These are phyloP conservation scores for Strigomonas galati DNA, from an alignment of 208 protist species.

Conservation along the genomic window DNA sequence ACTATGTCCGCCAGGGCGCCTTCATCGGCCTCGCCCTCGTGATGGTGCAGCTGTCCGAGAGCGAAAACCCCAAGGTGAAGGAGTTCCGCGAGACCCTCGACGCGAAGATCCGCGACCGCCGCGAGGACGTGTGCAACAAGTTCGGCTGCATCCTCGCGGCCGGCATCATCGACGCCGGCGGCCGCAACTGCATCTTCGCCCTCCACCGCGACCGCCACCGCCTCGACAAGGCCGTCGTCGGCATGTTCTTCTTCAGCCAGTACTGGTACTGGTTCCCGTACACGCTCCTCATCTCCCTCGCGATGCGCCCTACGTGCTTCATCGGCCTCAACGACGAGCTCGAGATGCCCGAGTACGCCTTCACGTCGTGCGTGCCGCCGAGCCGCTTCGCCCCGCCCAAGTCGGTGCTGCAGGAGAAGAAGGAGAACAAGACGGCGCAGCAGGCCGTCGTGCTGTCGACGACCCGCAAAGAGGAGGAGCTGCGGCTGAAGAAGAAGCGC, in stretches of 20 bases:
- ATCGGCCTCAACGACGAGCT: slow-evolving; percentile 98
- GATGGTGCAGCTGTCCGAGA: slow-evolving; percentile 93
- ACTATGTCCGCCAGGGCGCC: slow-evolving; percentile 98
- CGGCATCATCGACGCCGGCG: slow-evolving; percentile 98
- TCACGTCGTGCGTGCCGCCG: slow-evolving; percentile 90
- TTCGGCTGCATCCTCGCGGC: slow-evolving; percentile 97
- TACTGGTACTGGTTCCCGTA: slow-evolving; percentile 99
- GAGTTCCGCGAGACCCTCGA: slow-evolving; percentile 78
- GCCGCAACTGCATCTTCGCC: slow-evolving; percentile 96
- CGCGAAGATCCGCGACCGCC: slow-evolving; percentile 85
- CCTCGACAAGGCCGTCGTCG: slow-evolving; percentile 94
- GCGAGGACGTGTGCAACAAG: slow-evolving; percentile 95
- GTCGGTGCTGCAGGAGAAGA: slow-evolving; percentile 85
- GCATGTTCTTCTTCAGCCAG: slow-evolving; percentile 98
- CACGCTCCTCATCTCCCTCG: slow-evolving; percentile 95
- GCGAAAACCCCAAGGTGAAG: slow-evolving; percentile 86
- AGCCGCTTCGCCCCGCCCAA: slow-evolving; percentile 92
- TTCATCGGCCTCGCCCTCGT: slow-evolving; percentile 96
- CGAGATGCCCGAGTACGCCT: slow-evolving; percentile 92
- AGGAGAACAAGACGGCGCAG: slow-evolving; percentile 66
- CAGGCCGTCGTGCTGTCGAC: slow-evolving; percentile 83
- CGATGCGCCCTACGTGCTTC: slow-evolving; percentile 96
- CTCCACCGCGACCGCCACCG: slow-evolving; percentile 94
- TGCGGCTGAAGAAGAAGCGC: slow-evolving; percentile 54
- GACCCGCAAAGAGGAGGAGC: slow-evolving; percentile 82